Evolutionary conservation across 2,329 filamentous ascomycete species (phyloP).

Genomic region (Colletotrichum horii): DNA sequence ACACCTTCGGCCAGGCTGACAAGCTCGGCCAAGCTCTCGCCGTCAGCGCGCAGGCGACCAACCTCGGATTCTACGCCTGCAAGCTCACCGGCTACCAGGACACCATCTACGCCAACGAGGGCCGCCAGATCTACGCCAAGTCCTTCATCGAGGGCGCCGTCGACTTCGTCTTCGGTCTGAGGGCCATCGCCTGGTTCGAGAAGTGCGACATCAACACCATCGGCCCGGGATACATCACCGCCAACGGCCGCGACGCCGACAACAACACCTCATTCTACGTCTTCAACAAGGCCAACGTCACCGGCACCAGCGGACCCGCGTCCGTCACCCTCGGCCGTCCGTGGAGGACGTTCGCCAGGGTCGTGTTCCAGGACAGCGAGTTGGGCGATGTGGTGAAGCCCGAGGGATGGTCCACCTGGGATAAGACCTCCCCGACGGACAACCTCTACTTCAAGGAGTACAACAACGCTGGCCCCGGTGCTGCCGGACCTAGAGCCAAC

Average conservation of each 20-base stretch:
- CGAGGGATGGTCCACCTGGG: slow-evolving; percentile 57
- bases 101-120: slow-evolving; percentile 55
- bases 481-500: slow-evolving; percentile 24
- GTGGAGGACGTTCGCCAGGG: slow-evolving; percentile 54
- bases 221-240: slow-evolving; percentile 50
- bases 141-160: slow-evolving; percentile 60
- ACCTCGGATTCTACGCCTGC: slow-evolving; percentile 49
- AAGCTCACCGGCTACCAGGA: slow-evolving; percentile 62
- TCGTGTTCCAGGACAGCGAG: slow-evolving; percentile 53
- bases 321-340: slow-evolving; percentile 57
- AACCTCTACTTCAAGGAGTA: slow-evolving; percentile 58
- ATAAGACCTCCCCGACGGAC: slow-evolving; percentile 39
- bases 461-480: slow-evolving; percentile 55
- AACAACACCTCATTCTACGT: slow-evolving; percentile 50
- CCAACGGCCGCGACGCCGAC: slow-evolving; percentile 45
- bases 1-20: slow-evolving; percentile 53
- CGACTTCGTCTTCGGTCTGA: slow-evolving; percentile 66
- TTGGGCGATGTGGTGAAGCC: slow-evolving; percentile 54
- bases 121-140: slow-evolving; percentile 58
- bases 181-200: slow-evolving; percentile 59
- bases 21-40: slow-evolving; percentile 58
- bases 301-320: slow-evolving; percentile 29
- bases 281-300: slow-evolving; percentile 51
- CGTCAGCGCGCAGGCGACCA: slow-evolving; percentile 51
- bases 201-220: slow-evolving; percentile 53